Percentiles rank a stretch among this genome's conserved stretches.
phyloP scores from a whole-genome alignment of 164 flowering plant genomes.

The Hamamelis virginiana region DNA sequence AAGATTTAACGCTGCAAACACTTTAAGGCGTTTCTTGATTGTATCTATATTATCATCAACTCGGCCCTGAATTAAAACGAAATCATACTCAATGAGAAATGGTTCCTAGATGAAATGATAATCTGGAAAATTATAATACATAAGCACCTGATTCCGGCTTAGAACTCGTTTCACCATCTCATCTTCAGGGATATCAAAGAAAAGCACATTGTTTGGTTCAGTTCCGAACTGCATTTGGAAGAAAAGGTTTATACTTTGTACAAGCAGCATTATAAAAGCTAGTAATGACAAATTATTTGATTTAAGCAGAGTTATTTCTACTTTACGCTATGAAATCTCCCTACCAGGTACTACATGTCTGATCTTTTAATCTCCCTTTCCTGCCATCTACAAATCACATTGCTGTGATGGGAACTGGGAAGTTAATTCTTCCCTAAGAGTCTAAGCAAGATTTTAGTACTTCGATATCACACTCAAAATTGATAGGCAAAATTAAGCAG shows the following conservation, averaged over 20 bases:
- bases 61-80: constrained; percentile 61
- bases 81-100: constrained; percentile 1
- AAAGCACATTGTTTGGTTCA: constrained; percentile 82
- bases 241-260: constrained; percentile 1
- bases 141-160: constrained; percentile 78
- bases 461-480: too few relatives aligned
- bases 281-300: background rate
- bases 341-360: background rate
- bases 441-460: background rate
- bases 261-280: background rate
- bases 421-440: background rate
- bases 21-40: constrained; percentile 77
- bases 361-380: background rate
- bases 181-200: constrained; percentile 90
- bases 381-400: background rate
- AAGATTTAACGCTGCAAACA: constrained; percentile 56
- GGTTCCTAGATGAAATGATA: background rate
- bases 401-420: background rate
- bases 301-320: background rate
- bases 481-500: too few relatives aligned
- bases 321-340: background rate
- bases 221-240: constrained; percentile 54
- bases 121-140: constrained; percentile 1
- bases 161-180: constrained; percentile 94
- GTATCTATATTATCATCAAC: constrained; percentile 88